A percentile compares a stretch with the other conserved stretches of the same genome.
Conservation (phyloP, 768 basidiomycete genomes). For the Leccinum subgranulosum region DNA sequence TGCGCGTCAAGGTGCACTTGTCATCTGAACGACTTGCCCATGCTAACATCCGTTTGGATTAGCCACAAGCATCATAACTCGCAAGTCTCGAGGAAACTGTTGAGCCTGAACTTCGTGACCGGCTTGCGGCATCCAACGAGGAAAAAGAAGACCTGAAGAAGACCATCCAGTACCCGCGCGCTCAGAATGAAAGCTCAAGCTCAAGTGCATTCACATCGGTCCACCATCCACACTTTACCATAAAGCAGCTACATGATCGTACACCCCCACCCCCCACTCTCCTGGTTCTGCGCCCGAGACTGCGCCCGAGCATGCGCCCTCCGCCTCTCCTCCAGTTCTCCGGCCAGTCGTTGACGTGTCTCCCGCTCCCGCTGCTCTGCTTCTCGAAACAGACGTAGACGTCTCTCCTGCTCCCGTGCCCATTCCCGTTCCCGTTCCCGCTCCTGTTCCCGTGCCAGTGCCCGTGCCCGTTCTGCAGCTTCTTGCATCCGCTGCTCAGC, state of each 20-base stretch:
- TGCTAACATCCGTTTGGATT: neutral
- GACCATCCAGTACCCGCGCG: neutral
- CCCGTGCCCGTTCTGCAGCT: neutral
- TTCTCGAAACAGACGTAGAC: no score
- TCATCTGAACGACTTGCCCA: neutral
- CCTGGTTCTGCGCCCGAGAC: neutral
- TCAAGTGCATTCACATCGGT: no score
- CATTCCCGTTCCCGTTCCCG: no score
- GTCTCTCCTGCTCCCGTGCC: no score
- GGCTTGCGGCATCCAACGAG: neutral
- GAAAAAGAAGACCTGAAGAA: neutral
- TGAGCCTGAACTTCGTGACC: neutral
- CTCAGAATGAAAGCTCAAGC: no score
- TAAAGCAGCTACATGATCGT: neutral
- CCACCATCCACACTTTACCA: no score
- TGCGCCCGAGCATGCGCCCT: no score
- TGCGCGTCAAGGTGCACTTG: neutral
- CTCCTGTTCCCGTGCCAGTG: no score
- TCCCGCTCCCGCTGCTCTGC: neutral
- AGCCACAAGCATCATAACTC: neutral
- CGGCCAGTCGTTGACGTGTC: no score
- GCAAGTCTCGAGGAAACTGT: neutral
- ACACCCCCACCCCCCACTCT: neutral
- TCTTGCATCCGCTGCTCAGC: constrained; percentile 1
- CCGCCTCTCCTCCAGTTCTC: no score